Conservation (phyloP, 2,329 filamentous ascomycete species). For the Gremmenia infestans region DNA sequence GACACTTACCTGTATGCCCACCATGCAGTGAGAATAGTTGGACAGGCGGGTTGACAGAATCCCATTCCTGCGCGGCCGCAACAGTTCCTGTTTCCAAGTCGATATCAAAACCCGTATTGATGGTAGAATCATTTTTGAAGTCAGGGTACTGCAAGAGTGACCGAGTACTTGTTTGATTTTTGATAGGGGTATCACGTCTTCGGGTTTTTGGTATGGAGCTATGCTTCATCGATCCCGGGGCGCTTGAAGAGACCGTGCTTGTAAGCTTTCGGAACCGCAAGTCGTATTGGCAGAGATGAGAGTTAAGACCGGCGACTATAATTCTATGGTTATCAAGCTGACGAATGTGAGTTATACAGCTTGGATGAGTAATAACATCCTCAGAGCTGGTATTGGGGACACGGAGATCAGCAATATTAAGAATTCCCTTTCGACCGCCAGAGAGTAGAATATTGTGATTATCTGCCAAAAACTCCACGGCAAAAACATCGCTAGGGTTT, state of each 20-base stretch:
- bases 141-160: slow-evolving; percentile 45
- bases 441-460: slow-evolving; percentile 45
- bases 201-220: background rate
- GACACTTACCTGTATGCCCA: slow-evolving; percentile 12
- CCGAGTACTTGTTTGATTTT: slow-evolving; percentile 9
- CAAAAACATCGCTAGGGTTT: slow-evolving; percentile 39
- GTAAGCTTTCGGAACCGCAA: slow-evolving; percentile 38
- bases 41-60: slow-evolving; percentile 10
- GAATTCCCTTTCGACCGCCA: slow-evolving; percentile 44
- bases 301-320: slow-evolving; percentile 47
- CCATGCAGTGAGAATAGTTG: slow-evolving; percentile 26
- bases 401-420: slow-evolving; percentile 34
- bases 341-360: slow-evolving; percentile 44
- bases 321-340: slow-evolving; percentile 46
- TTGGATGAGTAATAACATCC: slow-evolving; percentile 32
- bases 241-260: background rate
- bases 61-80: slow-evolving; percentile 44
- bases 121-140: slow-evolving; percentile 46
- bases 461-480: slow-evolving; percentile 42
- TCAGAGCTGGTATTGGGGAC: slow-evolving; percentile 24
- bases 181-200: background rate
- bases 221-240: background rate
- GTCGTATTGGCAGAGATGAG: slow-evolving; percentile 52
- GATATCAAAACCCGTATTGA: slow-evolving; percentile 49
- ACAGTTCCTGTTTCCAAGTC: slow-evolving; percentile 43